phyloP scores from a whole-genome alignment of 2,329 filamentous ascomycete genomes.

The Lecanicillium sp. region DNA sequence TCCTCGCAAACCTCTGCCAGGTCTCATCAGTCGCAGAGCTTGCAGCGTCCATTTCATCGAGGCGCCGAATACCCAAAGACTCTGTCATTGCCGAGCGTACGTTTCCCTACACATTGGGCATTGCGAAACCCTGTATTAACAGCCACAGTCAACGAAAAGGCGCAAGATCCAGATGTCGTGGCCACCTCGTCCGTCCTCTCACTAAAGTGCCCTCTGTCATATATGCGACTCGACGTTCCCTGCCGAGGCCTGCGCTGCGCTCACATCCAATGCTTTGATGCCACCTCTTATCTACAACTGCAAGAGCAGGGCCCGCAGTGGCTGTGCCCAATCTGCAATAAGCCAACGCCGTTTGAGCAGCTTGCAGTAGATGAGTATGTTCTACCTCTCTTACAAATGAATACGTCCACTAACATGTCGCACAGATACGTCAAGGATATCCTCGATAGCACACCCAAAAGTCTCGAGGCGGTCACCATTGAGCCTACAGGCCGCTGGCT shows the following conservation, averaged over 20 bases:
- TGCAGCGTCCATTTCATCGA: conserved; percentile 55
- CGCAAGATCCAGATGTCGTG: conserved; percentile 81
- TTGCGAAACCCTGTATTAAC: conserved; percentile 14
- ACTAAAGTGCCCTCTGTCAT: conserved; percentile 86
- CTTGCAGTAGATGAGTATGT: conserved; percentile 81
- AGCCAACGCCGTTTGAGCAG: conserved; percentile 69
- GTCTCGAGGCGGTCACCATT: conserved; percentile 78
- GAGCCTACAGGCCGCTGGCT: conserved; percentile 80
- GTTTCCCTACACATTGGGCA: conserved; percentile 21
- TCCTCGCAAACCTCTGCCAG: conserved; percentile 70
- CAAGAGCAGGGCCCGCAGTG: conserved; percentile 96
- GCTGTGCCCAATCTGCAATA: conserved; percentile 92
- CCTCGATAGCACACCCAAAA: conserved; percentile 60
- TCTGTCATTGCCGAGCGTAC: conserved; percentile 79
- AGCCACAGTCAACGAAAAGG: conserved; percentile 63
- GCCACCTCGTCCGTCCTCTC: conserved; percentile 84
- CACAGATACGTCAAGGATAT: conserved; percentile 80
- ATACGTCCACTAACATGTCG: conserved; percentile 9
- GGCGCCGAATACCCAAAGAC: conserved; percentile 69
- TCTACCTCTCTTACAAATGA: neutral
- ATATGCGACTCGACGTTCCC: conserved; percentile 70
- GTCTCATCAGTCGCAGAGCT: conserved; percentile 65
- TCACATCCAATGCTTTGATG: conserved; percentile 94
- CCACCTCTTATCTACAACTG: conserved; percentile 80
- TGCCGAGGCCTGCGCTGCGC: conserved; percentile 73